Evolutionary conservation across 1,284 basidiomycete species (phyloP), one percentile per base, ranked within the genome.

Genomic region (Trichosporon asahii): DNA sequence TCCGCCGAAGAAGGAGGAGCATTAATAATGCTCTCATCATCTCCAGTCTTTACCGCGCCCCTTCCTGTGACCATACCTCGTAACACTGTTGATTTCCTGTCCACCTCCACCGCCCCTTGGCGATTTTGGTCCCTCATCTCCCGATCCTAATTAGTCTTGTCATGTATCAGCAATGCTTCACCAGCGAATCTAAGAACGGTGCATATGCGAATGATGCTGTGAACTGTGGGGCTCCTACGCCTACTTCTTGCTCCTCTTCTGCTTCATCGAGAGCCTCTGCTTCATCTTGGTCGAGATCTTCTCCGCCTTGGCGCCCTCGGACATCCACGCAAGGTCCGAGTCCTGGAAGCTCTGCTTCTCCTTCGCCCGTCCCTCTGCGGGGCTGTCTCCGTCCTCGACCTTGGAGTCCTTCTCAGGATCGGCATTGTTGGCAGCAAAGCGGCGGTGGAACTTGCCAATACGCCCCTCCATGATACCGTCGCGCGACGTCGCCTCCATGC

Each of bases 371-470:
- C 9, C 4, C 40, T 65, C 60, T 37, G 27, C 23, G 23, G 44
- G 33, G 18, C n/a, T 3, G 25, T 63, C 53, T 5, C 49, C 63
- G 29, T n/a, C 57, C 27, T 61, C 57, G 27, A 27, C 55, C 25
- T 27, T 18, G 18, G 55, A 27, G 15, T 60, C 25, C 33, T 63
- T 23, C 60, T 60, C 71, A 2, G 46, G 68, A 29, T 46, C 69
- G 60, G 64, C 71, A 9, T 40, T 57, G 18, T 44, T 68, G 12
- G 65, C 67, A 12, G 63, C 69, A 78, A 94, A 95, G 70, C 86
- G 86, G 77, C 88, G 88, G 82, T 86, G 91, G 83, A 94, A 95
- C 74, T 92, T 85, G 3, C 92, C 91, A 75, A 95, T 84, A 9
- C 93, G 85, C 18, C 93, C 93, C 25, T 88, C 87, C 66, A 88